Base-by-base conservation (phyloP, 2,329 filamentous ascomycete species). In the Teratosphaeria epicoccoides region DNA sequence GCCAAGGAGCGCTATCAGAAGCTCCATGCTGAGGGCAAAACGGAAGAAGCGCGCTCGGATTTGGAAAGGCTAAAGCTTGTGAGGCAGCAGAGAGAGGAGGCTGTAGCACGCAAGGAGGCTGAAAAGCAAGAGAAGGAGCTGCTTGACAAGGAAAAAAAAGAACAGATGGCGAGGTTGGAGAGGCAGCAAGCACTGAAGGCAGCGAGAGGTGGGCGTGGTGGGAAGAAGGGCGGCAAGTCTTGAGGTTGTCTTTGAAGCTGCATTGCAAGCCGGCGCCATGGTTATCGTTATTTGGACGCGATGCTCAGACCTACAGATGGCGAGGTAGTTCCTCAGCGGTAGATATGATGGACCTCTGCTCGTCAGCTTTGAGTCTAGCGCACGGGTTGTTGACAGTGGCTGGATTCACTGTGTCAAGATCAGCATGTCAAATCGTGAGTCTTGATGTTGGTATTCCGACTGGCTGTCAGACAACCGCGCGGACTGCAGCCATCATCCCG, bases 1-100 rank as follows among this genome's bases (percentile, higher is more conserved):
- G 88, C 88, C 25, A 90, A 89, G 69, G 90, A 95, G 75, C 80
- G 83, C 60, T 96, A 95, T 66, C 81, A 88, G 76, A 95, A 94
- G 73, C 70, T 96, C 62, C 91, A 96, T 65, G 87, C 89, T 52
- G 86, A 89, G 66, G 91, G 91, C 64, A 97, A 97, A 82, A 97
- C 93, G 44, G 93, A 98, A 55, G 87, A 96, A 76, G 90, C 91
- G 46, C 85, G 88, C 68, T 84, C 87, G 4, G 93, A 98, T 71
- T 66, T 97, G 60, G 91, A 88, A 53, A 81, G 93, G 51, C 73
- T 98, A 64, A 82, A 76, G 68, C 67, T 91, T 54, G 88, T 98
- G 59, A 82, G 84, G 46, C 88, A 95, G 77, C 85, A 88, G 73
- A 81, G 93, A 57, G 90, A 87, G 63, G 84, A 84, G 20, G 91